Conservation (phyloP, 257 asterid genomes). For the Lycium ferocissimum region DNA sequence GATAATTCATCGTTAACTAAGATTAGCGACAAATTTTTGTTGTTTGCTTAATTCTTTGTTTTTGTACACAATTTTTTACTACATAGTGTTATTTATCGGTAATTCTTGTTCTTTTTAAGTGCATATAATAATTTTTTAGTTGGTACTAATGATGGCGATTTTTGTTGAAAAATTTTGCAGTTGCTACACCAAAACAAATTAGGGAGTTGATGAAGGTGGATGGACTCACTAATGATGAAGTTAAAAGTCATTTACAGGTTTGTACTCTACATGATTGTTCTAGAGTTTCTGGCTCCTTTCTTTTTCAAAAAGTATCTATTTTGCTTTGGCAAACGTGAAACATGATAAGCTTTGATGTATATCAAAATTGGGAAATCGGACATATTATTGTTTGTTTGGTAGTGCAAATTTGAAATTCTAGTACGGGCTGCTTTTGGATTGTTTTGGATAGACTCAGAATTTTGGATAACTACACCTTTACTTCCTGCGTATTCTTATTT, state of each 20-base stretch:
- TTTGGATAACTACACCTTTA: slow-evolving; percentile 24
- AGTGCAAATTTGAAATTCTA: slow-evolving; percentile 12
- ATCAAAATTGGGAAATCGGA: background rate
- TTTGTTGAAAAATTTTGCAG: slow-evolving; percentile 39
- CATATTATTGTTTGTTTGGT: background rate
- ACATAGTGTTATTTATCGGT: background rate
- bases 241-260: slow-evolving; percentile 79
- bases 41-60: no score
- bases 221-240: slow-evolving; percentile 80
- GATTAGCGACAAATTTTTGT: no score
- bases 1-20: no score
- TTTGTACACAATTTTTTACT: background rate
- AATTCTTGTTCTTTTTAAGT: background rate
- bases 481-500: background rate
- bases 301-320: background rate
- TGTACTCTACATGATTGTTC: slow-evolving; percentile 23
- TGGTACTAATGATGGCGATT: background rate
- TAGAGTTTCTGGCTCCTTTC: background rate
- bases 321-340: slow-evolving; percentile 22
- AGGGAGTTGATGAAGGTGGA: slow-evolving; percentile 76
- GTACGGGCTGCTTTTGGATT: background rate
- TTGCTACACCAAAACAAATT: slow-evolving; percentile 73
- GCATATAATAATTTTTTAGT: background rate
- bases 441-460: slow-evolving; percentile 3
- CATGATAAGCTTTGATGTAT: slow-evolving; percentile 2